These are phyloP conservation scores for Parathielavia hyrcaniae DNA, from an alignment of 495 filamentous ascomycete species.

Conservation along the genomic window DNA sequence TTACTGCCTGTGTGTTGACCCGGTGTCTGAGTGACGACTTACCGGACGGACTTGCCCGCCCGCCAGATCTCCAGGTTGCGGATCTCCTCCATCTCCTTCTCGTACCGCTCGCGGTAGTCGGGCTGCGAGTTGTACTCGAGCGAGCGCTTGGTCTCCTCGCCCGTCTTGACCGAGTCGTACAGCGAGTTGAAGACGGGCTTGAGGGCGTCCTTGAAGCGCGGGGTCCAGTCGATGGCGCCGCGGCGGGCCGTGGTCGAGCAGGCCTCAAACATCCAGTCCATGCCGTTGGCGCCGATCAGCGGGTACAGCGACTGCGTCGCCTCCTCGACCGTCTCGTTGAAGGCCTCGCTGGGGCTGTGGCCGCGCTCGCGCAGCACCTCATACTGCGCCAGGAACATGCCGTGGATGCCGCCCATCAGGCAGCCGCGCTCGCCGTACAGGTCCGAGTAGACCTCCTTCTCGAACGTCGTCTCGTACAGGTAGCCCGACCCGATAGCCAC, in stretches of 20 bases:
- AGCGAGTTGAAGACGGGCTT: slow-evolving; percentile 98
- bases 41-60: slow-evolving; percentile 93
- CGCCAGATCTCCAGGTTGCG: slow-evolving; percentile 96
- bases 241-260: slow-evolving; percentile 98
- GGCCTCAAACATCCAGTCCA: slow-evolving; percentile 99
- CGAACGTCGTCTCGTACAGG: slow-evolving; percentile 99
- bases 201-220: slow-evolving; percentile 86
- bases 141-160: slow-evolving; percentile 85
- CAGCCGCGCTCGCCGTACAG: slow-evolving; percentile 99
- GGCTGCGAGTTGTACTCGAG: slow-evolving; percentile 91
- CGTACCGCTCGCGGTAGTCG: slow-evolving; percentile 93
- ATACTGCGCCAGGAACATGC: slow-evolving; percentile 99
- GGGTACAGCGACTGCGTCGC: slow-evolving; percentile 97
- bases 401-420: slow-evolving; percentile 99
- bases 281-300: slow-evolving; percentile 89
- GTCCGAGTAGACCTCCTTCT: slow-evolving; percentile 99
- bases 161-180: slow-evolving; percentile 83
- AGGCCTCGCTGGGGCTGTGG: slow-evolving; percentile 94
- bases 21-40: slow-evolving; percentile 25
- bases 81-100: slow-evolving; percentile 96
- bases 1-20: slow-evolving; percentile 4
- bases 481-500: slow-evolving; percentile 94
- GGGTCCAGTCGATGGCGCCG: slow-evolving; percentile 98
- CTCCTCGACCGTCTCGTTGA: slow-evolving; percentile 99
- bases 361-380: slow-evolving; percentile 98